A percentile compares a stretch with the other conserved stretches of the same genome.
These are phyloP conservation scores for Ulmus americana DNA, from an alignment of 331 rosid genomes.

Conservation along the genomic window DNA sequence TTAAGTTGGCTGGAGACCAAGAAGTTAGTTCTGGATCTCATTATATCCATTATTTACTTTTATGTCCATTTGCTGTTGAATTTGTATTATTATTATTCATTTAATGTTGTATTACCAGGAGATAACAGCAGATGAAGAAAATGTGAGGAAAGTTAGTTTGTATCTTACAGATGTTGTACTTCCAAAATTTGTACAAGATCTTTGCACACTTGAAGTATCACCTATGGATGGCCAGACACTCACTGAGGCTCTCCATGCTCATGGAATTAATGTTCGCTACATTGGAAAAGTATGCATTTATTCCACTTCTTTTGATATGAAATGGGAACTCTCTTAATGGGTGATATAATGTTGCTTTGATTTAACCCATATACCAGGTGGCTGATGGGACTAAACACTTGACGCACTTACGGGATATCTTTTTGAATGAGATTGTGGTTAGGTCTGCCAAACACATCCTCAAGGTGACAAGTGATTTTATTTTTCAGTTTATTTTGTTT, in stretches of 20 bases:
- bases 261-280: constrained; percentile 93
- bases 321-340: neutral
- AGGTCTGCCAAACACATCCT: constrained; percentile 95
- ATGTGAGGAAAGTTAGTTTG: constrained; percentile 74
- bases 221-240: constrained; percentile 99
- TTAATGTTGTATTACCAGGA: constrained; percentile 43
- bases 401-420: constrained; percentile 93
- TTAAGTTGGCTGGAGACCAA: constrained; percentile 72
- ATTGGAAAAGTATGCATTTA: constrained; percentile 68
- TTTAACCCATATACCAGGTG: constrained; percentile 45
- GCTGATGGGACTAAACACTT: constrained; percentile 88
- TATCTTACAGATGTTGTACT: constrained; percentile 74
- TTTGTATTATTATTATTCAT: constrained; percentile 7
- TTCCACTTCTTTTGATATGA: neutral
- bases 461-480: constrained; percentile 53
- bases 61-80: constrained; percentile 10
- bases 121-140: constrained; percentile 71
- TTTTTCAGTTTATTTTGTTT: neutral
- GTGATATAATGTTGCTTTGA: constrained; percentile 19
- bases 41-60: neutral
- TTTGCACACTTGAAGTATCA: constrained; percentile 92
- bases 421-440: constrained; percentile 83
- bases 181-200: constrained; percentile 94
- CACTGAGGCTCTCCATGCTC: constrained; percentile 96
- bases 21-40: constrained; percentile 44